Conservation (phyloP, 1,284 basidiomycete species). For the Tilletiopsis washingtonensis region DNA sequence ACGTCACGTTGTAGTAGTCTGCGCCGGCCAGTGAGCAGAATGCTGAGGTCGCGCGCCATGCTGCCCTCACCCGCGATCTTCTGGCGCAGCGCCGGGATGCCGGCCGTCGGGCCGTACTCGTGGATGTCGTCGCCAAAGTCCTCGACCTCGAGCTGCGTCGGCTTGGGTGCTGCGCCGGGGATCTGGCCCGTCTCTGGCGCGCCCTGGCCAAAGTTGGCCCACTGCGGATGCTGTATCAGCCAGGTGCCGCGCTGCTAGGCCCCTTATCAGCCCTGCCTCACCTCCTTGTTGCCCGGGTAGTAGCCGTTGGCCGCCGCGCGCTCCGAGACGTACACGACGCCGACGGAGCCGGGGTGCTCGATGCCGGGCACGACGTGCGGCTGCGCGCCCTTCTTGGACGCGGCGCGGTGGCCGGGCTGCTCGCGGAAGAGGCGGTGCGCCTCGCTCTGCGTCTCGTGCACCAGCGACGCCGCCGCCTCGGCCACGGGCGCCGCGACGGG, state of each 20-base stretch:
- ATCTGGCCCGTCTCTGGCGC: slow-evolving; percentile 57
- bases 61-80: slow-evolving; percentile 18
- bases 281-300: slow-evolving; percentile 16
- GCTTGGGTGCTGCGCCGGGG: slow-evolving; percentile 63
- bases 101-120: slow-evolving; percentile 88
- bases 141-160: slow-evolving; percentile 56
- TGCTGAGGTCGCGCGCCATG: slow-evolving; percentile 60
- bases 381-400: slow-evolving; percentile 10
- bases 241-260: too few species aligned
- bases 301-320: slow-evolving; percentile 33
- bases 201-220: slow-evolving; percentile 25
- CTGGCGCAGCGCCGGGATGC: slow-evolving; percentile 59
- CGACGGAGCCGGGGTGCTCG: slow-evolving; percentile 49
- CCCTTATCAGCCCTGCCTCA: too few species aligned
- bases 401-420: slow-evolving; percentile 25
- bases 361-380: slow-evolving; percentile 23
- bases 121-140: slow-evolving; percentile 56
- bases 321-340: slow-evolving; percentile 53
- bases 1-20: slow-evolving; percentile 76
- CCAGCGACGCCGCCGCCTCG: too few species aligned
- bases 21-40: slow-evolving; percentile 63
- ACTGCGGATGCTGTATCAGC: too few species aligned
- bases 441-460: slow-evolving; percentile 31
- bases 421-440: slow-evolving; percentile 35
- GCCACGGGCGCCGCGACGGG: too few species aligned